Evolutionary conservation across 805 yeast species (phyloP).

Genomic region (Pichia sporocuriosa): DNA sequence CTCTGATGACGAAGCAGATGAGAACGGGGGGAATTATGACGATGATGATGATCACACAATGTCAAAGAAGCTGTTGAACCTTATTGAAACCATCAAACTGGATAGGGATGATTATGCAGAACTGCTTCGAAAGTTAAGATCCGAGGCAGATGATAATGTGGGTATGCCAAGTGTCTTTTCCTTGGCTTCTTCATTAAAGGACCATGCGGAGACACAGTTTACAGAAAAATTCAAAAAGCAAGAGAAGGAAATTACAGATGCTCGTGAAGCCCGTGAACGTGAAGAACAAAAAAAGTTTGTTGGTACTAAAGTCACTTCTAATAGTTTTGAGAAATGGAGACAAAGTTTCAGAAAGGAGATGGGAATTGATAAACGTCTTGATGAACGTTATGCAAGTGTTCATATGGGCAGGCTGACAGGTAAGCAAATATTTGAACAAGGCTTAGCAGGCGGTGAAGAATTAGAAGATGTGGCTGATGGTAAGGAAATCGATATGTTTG

Average conservation of each 20-base stretch:
- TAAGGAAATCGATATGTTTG: conserved; percentile 15
- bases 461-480: conserved; percentile 35
- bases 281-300: conserved; percentile 84
- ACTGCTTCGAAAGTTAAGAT: conserved; percentile 36
- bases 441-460: conserved; percentile 69
- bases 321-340: conserved; percentile 73
- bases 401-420: conserved; percentile 82
- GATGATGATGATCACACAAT: conserved; percentile 18
- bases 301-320: conserved; percentile 85
- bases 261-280: conserved; percentile 56
- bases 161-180: conserved; percentile 94
- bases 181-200: conserved; percentile 69
- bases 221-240: conserved; percentile 45
- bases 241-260: conserved; percentile 54
- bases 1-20: conserved; percentile 44
- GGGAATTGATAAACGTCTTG: conserved; percentile 56
- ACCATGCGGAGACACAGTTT: conserved; percentile 66
- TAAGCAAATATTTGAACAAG: conserved; percentile 81
- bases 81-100: conserved; percentile 55
- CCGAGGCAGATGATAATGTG: conserved; percentile 66
- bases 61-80: conserved; percentile 37
- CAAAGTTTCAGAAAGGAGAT: conserved; percentile 59
- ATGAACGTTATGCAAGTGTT: conserved; percentile 43
- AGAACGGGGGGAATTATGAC: conserved; percentile 35
- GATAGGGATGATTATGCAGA: conserved; percentile 39